phyloP scores from a whole-genome alignment of 345 rosid species.

The Rhizophora mangle region DNA sequence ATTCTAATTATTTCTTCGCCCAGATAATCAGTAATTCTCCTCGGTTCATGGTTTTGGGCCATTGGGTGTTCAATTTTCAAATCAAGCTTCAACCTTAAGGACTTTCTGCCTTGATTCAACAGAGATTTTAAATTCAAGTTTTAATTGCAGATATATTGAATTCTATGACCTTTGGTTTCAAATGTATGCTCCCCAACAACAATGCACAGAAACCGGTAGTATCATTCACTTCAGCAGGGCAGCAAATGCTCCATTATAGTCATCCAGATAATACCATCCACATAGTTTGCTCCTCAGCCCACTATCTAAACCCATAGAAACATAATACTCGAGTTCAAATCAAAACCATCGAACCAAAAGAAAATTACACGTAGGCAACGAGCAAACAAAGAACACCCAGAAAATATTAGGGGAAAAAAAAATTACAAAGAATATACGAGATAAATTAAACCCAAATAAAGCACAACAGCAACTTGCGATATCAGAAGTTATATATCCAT shows the following conservation, averaged over 20 bases:
- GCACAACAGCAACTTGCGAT: neutral
- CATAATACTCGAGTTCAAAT: neutral
- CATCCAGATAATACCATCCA: neutral
- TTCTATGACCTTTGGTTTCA: slow-evolving; percentile 1
- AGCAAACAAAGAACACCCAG: neutral
- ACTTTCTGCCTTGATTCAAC: too few species aligned
- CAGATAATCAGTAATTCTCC: slow-evolving; percentile 47
- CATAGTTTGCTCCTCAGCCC: too few species aligned
- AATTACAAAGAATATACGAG: neutral
- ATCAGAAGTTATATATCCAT: neutral
- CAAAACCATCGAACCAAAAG: neutral
- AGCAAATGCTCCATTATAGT: slow-evolving; percentile 1
- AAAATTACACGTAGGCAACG: neutral
- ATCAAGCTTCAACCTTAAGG: slow-evolving; percentile 21
- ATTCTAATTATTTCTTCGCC: slow-evolving; percentile 90
- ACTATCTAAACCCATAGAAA: neutral
- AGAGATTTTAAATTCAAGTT: too few species aligned
- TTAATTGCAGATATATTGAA: neutral
- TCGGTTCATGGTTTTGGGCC: slow-evolving; percentile 63
- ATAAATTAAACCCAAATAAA: neutral
- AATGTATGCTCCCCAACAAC: neutral
- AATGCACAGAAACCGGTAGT: neutral
- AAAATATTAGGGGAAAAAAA: neutral
- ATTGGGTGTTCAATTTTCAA: slow-evolving; percentile 30
- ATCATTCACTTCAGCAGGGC: neutral